These are phyloP conservation scores for Chlamydomonas schloesseri DNA, from an alignment of 139 green algal genomes.

Conservation along the genomic window DNA sequence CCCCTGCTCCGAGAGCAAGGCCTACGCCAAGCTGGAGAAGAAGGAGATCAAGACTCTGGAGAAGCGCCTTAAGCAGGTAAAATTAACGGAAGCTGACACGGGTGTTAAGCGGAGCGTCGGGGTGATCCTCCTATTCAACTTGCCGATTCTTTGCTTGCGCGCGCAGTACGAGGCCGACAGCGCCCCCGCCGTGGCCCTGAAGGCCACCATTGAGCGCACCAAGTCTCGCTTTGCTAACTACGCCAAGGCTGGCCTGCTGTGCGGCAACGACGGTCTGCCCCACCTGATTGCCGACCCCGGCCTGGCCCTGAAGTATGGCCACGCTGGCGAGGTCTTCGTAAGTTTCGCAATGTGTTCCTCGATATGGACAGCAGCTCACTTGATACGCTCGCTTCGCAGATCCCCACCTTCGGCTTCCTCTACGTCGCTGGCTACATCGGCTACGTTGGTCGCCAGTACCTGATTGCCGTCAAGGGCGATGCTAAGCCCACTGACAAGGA, in stretches of 20 bases:
- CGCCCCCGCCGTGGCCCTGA: conserved; percentile 89
- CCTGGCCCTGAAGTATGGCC: conserved; percentile 91
- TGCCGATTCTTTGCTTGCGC: not conserved
- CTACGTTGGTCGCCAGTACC: conserved; percentile 94
- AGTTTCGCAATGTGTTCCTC: conserved; percentile 45
- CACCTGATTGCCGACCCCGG: conserved; percentile 99
- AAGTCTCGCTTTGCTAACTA: conserved; percentile 96
- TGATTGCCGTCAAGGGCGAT: conserved; percentile 65
- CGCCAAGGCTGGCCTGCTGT: conserved; percentile 92
- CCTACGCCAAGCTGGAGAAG: conserved; percentile 95
- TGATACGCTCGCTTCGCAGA: conserved; percentile 55
- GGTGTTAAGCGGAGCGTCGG: no score
- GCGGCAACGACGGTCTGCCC: conserved; percentile 96
- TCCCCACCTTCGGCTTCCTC: conserved; percentile 97
- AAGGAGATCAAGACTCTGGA: conserved; percentile 92
- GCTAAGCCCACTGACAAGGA: conserved; percentile 91
- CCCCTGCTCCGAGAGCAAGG: conserved; percentile 95
- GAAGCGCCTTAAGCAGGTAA: conserved; percentile 87
- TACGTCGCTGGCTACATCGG: conserved; percentile 99
- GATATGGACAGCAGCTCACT: not conserved
- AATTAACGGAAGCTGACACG: no score
- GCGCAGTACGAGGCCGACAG: conserved; percentile 92
- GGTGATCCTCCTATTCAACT: no score
- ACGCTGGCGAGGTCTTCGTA: conserved; percentile 95
- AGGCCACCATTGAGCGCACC: conserved; percentile 96